Base-by-base conservation (phyloP, 2,329 filamentous ascomycete genomes). In the Ilyonectria mors-panacis region DNA sequence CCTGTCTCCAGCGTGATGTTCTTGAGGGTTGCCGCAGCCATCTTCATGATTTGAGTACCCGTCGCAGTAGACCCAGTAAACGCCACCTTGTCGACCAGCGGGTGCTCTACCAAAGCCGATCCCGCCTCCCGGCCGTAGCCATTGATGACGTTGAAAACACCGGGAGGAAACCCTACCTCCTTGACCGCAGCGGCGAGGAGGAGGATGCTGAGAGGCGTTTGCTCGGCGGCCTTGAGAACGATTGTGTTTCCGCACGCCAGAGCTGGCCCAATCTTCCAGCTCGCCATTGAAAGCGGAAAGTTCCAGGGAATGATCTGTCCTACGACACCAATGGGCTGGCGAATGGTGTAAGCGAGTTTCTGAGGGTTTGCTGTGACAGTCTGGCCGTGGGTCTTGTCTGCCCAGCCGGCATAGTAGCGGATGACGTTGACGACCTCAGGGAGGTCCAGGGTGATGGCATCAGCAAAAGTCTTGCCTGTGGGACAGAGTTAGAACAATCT, bases 271-370 rank as follows among this genome's bases (percentile, higher is more conserved):
- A 93, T 89, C 88, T 95, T 95, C 93, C 93, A 95, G 60, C 87
- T 87, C 79, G 86, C 87, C 92, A 94, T 94, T 75, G 92, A 87
- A 33, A 94, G 84, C 5, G 92, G 93, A 84, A 93, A 94, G 85
- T 94, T 94, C 92, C 93, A 94, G 62, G 93, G 93, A 74, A 95
- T 94, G 77, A 95, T 94, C 80, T 95, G 93, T 75, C 91, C 93
- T 78, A 93, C 93, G 54, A 94, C 91, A 77, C 92, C 92, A 67
- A 92, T 84, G 7, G 75, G 75, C 58, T 77, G 73, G 15, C 75
- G 73, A n/a, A 89, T 76, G 65, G 92, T 94, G 84, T 95, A 95
- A 82, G 92, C 91, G 82, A 95, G 93, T 79, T 90, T 93, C 70
- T 92, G 90, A 60, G 88, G 87, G 77, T 88, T 85, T 70, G 92